Evolutionary conservation across 208 protist species (phyloP), one percentile per base, ranked within the genome.

Genomic region (Wallacemonas sp.): DNA sequence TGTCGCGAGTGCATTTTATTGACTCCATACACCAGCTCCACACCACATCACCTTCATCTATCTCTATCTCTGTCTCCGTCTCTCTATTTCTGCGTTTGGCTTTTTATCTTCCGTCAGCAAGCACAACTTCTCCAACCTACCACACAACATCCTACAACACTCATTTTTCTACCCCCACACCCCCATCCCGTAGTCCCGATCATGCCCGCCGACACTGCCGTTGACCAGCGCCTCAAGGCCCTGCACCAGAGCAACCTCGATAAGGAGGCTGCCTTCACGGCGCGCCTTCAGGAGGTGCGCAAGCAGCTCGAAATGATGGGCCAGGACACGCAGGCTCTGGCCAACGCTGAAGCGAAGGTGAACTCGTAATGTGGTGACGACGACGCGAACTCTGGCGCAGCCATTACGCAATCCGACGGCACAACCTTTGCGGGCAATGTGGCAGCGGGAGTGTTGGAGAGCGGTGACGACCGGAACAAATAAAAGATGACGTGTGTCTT

Each of bases 251-350:
- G 60, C 19, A 65, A 88, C 33, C 44, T 33, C n/a, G 65, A 76
- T 38, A 77, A 86, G 47, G 68, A 74, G 2, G 34, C 65, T 17
- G 77, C 26, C 24, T 74, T 78, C 36, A 43, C 63, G 33, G 65
- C 67, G 26, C 48, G 70, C 11, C 62, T 81, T n/a, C 16, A 63
- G 12, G 76, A 80, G 48, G 43, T 87, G n/a, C 61, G 81, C 29
- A 46, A 77, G 32, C 72, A 83, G 58, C 33, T 85, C n/a, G 58
- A 69, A 8, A 44, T 66, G 9, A 73, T 71, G 55, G 70, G 76
- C 34, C 54, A 68, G 21, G 66, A 80, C 49, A 69, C 70, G 8
- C 75, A 74, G 47, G 34, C 65, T 2, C 64, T 81, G 17, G 67
- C 70, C 43, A 68, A 56, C 32, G 76, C 77, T 21, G 71, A 85